A percentile compares a stretch with the other conserved stretches of the same genome.
phyloP scores from a whole-genome alignment of 495 filamentous ascomycete species.

The Chlorociboria aeruginascens region DNA sequence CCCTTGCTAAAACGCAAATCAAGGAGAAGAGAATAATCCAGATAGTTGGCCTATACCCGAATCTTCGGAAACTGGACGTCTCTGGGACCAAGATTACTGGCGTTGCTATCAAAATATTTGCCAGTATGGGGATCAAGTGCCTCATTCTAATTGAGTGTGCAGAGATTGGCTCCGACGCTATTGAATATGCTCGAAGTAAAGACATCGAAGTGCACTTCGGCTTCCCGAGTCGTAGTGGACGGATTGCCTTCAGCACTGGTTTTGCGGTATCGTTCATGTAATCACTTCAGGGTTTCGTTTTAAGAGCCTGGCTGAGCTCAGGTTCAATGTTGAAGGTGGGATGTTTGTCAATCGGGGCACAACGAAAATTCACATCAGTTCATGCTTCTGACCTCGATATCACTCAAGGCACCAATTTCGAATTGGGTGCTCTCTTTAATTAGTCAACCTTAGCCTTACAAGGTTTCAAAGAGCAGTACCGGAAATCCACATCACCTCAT shows the following conservation, averaged over 20 bases:
- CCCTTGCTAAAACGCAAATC: neutral
- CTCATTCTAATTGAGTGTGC: constrained; percentile 12
- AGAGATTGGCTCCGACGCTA: constrained; percentile 9
- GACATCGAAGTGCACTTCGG: constrained; percentile 13
- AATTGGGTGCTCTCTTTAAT: no score
- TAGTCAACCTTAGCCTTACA: no score
- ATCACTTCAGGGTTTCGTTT: no score
- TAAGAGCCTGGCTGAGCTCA: no score
- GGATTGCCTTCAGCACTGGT: neutral
- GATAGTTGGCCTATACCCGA: constrained; percentile 11
- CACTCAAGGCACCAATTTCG: no score
- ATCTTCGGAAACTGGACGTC: constrained; percentile 10
- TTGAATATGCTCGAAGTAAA: constrained; percentile 15
- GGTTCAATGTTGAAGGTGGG: no score
- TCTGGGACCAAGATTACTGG: constrained; percentile 16
- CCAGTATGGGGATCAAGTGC: constrained; percentile 8
- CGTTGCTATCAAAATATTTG: constrained; percentile 11
- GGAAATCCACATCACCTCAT: no score
- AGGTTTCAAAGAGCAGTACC: no score
- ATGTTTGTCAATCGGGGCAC: no score
- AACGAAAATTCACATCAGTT: no score
- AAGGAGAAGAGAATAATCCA: constrained; percentile 4
- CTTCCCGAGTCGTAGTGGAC: neutral
- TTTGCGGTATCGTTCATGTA: neutral
- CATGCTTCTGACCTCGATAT: no score